Conservation (phyloP, 352 stramenopile genomes). For the Globisporangium polare region DNA sequence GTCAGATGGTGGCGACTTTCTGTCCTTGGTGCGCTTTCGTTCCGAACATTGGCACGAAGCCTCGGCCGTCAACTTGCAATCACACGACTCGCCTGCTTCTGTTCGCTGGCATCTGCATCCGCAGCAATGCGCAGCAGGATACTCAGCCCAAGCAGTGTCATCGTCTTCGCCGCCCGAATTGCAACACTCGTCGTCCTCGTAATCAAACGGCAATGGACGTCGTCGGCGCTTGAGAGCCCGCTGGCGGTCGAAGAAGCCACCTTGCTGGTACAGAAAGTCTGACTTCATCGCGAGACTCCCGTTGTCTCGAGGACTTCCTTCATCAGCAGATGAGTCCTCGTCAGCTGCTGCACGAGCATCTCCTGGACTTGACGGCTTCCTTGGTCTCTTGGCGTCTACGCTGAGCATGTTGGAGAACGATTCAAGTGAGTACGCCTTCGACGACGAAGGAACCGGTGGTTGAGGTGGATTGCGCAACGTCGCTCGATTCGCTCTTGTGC, state of each 20-base stretch:
- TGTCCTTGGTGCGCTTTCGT: background rate
- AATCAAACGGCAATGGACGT: conserved; percentile 56
- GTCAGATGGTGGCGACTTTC: background rate
- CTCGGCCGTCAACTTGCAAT: conserved; percentile 3
- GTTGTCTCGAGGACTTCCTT: conserved; percentile 17
- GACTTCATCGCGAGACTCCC: conserved; percentile 31
- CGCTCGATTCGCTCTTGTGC: background rate
- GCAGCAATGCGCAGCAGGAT: conserved; percentile 26
- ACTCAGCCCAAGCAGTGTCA: conserved; percentile 16
- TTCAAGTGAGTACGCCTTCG: conserved; percentile 52
- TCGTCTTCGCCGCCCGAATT: conserved; percentile 15
- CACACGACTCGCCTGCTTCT: background rate
- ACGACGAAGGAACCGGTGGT: conserved; percentile 16
- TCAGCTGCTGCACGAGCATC: conserved; percentile 9
- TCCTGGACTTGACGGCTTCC: conserved; percentile 7
- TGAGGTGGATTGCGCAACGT: conserved; percentile 8
- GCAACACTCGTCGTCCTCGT: conserved; percentile 24
- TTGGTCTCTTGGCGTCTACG: conserved; percentile 20
- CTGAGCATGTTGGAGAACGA: conserved; percentile 57
- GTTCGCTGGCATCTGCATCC: conserved; percentile 33
- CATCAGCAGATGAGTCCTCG: conserved; percentile 21
- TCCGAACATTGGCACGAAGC: background rate
- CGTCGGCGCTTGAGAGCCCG: conserved; percentile 52
- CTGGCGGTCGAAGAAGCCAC: conserved; percentile 80
- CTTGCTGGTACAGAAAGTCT: conserved; percentile 74